Conservation (phyloP, 106 monocot species). For the Dendrobium catenatum region DNA sequence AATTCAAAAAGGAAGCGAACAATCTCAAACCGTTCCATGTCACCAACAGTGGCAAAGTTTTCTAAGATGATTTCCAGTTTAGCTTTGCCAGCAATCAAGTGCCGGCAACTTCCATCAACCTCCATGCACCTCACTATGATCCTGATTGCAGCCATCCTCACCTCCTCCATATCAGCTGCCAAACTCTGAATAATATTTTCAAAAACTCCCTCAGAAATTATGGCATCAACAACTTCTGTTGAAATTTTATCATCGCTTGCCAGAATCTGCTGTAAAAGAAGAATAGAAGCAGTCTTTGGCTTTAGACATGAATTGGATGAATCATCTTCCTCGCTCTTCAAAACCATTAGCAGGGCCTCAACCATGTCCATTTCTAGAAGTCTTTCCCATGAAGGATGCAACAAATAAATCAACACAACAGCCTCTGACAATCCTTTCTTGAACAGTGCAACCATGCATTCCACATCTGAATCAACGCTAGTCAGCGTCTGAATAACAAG, state of each 20-base stretch:
- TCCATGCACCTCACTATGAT: conserved; percentile 44
- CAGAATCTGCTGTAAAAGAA: conserved; percentile 38
- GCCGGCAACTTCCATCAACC: conserved; percentile 46
- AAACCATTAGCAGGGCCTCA: conserved; percentile 26
- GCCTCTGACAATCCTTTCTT: conserved; percentile 53
- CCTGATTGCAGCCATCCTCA: conserved; percentile 38
- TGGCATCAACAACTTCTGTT: conserved; percentile 6
- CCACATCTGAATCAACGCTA: conserved; percentile 50
- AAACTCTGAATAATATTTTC: conserved; percentile 26
- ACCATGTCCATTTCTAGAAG: conserved; percentile 44
- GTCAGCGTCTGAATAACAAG: conserved; percentile 40
- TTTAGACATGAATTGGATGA: conserved; percentile 18
- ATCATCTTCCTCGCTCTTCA: conserved; percentile 23
- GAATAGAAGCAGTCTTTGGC: conserved; percentile 37
- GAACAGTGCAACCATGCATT: conserved; percentile 47
- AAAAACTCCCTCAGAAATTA: conserved; percentile 29
- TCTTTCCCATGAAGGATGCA: conserved; percentile 30
- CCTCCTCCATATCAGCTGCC: conserved; percentile 33
- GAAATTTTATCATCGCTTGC: conserved; percentile 11
- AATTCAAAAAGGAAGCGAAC: conserved; percentile 40
- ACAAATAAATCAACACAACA: conserved; percentile 31
- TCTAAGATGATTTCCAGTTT: conserved; percentile 28
- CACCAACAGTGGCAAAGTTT: conserved; percentile 20
- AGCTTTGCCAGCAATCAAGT: conserved; percentile 32
- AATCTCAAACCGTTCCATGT: conserved; percentile 33